Evolutionary conservation across 1,139 yeast species (phyloP), one percentile per base, ranked within the genome.

Genomic region (Saccharomyces hybrid): DNA sequence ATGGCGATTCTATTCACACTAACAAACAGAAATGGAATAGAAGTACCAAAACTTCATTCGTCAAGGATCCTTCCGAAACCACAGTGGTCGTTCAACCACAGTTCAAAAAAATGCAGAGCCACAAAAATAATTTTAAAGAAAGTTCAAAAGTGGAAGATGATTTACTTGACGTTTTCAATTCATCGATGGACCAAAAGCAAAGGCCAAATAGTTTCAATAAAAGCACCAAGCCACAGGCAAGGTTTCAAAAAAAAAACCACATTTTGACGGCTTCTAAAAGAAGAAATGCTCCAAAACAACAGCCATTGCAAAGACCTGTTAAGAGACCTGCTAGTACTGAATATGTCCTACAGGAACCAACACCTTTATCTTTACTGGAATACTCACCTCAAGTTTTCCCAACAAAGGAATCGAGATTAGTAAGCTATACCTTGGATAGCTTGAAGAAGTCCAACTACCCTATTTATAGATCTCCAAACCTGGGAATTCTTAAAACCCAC

Each of bases 391-490:
- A 38, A 38, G 44, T 38, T 9, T 38, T 38, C 19, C 44, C 44
- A 16, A 38, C 44, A 16, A 38, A 38, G 24, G 51, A 55, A 4
- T 55, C 67, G 2, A 63, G 62, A 50, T 29, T 63, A 51, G 52
- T 57, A 26, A 57, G 51, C 14, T 66, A 56, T 53, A 63, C 65
- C 11, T 27, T 64, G 11, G 51, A 54, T 3, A 53, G 61, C 7
- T 51, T 67, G 58, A 57, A 54, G 16, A 54, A 63, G 9, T 55
- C 61, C 4, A 57, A 62, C 34, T 67, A 58, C 52, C 71, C 71
- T 1, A 31, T 64, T 1, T 46, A 58, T 50, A 62, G 66, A 52
- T 52, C 54, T 11, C 58, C 65, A 5, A 64, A 62, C 49, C 48
- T 57, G 21, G 66, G 67, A 12, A 47, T 60, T 24, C 38, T 28